phyloP scores from a whole-genome alignment of 192 early-diverging fungal species.

The Paraglomus brasilianum region DNA sequence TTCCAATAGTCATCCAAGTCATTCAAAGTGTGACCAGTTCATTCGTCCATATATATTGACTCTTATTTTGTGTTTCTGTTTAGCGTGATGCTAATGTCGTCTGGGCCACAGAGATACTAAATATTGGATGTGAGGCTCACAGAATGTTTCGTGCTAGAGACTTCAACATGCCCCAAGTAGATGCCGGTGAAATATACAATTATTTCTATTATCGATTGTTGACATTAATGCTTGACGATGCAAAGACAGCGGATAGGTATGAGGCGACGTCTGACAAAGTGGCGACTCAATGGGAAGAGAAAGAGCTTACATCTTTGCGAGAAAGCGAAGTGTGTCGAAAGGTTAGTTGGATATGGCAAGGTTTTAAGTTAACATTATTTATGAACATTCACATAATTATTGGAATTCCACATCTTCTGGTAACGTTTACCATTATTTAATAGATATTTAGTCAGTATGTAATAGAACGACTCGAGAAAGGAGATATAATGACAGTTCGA shows the following conservation, averaged over 20 bases:
- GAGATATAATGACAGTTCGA: background rate
- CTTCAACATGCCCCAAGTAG: conserved; percentile 12
- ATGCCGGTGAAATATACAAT: conserved; percentile 12
- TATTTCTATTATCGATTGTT: conserved; percentile 14
- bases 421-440: background rate
- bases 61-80: conserved; percentile 9
- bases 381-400: no score
- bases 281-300: background rate
- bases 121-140: conserved; percentile 16
- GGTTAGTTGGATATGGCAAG: conserved; percentile 1
- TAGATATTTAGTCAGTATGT: background rate
- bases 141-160: conserved; percentile 20
- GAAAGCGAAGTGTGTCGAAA: conserved; percentile 19
- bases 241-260: background rate
- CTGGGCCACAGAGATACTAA: conserved; percentile 10
- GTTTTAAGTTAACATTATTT: background rate
- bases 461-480: background rate
- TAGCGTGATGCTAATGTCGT: conserved; percentile 1
- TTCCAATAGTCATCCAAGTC: no score
- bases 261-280: background rate
- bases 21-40: no score
- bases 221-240: conserved; percentile 26
- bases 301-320: conserved; percentile 5
- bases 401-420: no score
- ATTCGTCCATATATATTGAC: background rate